Evolutionary conservation across 352 stramenopile species (phyloP), one percentile per base, ranked within the genome.

Genomic region (Globisporangium splendens): DNA sequence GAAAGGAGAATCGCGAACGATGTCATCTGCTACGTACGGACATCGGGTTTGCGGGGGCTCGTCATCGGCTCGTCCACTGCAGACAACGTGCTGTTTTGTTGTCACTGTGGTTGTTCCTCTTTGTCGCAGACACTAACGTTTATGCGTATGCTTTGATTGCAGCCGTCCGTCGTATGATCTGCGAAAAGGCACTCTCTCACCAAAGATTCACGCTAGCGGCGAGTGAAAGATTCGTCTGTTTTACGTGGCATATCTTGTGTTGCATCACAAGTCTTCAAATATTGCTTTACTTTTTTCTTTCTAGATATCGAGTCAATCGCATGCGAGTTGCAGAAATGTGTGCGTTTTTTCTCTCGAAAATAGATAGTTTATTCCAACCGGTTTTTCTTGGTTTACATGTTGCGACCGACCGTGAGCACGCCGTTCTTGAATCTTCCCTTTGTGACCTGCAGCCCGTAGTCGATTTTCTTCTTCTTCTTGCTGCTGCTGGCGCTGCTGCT

Each of bases 401-500:
- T 35, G 43, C 61, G 56, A n/a, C 72, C 69, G 28, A 93, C 83
- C 31, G 88, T 81, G 49, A 93, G 63, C 51, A 91, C 77, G 20
- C 84, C 84, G 31, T 88, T 75, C 62, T 86, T 86, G 61, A 93
- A 90, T 31, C 70, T 66, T 21, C 84, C 84, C 53, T 87, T 83
- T 7, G 84, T 92, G 12, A 78, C 82, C 58, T 91, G 80, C 14
- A 91, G 55, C 8, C 84, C 84, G n/a, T 68, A 89, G 64, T 93
- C 84, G 28, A 87, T 59, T 35, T 79, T 88, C 59, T 86, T 88
- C 35, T 75, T 81, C 56, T 87, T 91, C 21, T 52, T 61, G 44
- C 8, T 86, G 66, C 60, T 79, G 63, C 46, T 76, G 22, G 66
- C 62, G 33, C 77, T 81, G 56, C 62, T 80, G 46, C 54, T 62